Evolutionary conservation across 805 yeast genomes (phyloP), one percentile per base, ranked within the genome.

Genomic region (Lachancea fermentati): DNA sequence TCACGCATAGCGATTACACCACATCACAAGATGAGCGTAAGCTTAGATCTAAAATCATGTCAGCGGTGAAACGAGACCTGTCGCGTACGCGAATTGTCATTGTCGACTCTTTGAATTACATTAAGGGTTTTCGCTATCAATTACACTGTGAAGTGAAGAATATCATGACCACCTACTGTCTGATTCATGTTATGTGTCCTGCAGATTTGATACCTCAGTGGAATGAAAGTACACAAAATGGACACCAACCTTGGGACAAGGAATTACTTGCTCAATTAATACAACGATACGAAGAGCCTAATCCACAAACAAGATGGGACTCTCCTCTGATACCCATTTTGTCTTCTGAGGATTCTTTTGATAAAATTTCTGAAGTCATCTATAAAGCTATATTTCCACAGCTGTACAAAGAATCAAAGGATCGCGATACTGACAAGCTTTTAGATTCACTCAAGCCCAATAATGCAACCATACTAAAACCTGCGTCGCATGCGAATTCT

Each of bases 121-220:
- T 93, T 53, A 93, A 93, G 57, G 98, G 98, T 0, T 88, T 89
- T 60, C 69, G 98, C 45, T 93, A 93, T 63, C 98, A 93, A 62
- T 68, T 93, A 39, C 88, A 78, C 60, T 89, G 97, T 62, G 98
- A 93, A 60, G 89, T 96, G 29, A 91, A 89, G 58, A 82, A 87
- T 1, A 68, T 79, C 19, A 72, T 79, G 13, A 88, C 97, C 1
- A 80, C 93, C 2, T 82, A 85, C 47, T 83, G 94, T 55, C 84
- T 89, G 29, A 68, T 91, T 2, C 89, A 91, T 46, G 81, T 85
- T 1, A 73, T 88, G 51, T 76, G 84, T 13, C 81, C 96, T 0
- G 49, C 73, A 4, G 81, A 76, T 1, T 66, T 66, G 12, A 80
- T 93, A 51, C 50, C 69, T 7, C 72, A 76, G 42, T 81, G 89